Evolutionary conservation across 495 filamentous ascomycete species (phyloP).

Genomic region (Aspergillus coremiiformis): DNA sequence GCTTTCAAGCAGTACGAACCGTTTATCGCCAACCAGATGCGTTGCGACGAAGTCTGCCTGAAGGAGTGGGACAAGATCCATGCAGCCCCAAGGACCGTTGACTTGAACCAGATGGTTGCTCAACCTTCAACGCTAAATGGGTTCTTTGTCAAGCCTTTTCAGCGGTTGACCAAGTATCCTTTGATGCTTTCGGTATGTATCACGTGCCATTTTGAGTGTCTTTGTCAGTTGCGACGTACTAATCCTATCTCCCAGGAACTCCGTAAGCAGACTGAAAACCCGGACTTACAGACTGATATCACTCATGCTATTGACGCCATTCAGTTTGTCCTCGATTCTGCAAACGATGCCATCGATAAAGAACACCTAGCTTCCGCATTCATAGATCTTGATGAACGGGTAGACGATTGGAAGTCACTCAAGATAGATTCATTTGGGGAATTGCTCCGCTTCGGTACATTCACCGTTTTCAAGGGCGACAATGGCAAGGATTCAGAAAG

Average conservation of each 20-base stretch:
- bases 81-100: slow-evolving; percentile 44
- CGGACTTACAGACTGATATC: slow-evolving; percentile 60
- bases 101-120: slow-evolving; percentile 57
- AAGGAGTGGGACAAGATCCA: slow-evolving; percentile 50
- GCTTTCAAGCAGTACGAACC: slow-evolving; percentile 87
- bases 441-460: slow-evolving; percentile 82
- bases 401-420: slow-evolving; percentile 97
- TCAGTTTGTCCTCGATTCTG: slow-evolving; percentile 66
- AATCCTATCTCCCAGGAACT: slow-evolving; percentile 57
- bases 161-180: slow-evolving; percentile 90
- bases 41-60: slow-evolving; percentile 42
- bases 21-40: slow-evolving; percentile 85
- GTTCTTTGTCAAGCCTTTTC: slow-evolving; percentile 94
- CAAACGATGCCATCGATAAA: slow-evolving; percentile 83
- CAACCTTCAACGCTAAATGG: slow-evolving; percentile 60
- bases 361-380: slow-evolving; percentile 75
- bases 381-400: slow-evolving; percentile 69
- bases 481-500: slow-evolving; percentile 68
- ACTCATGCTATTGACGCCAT: slow-evolving; percentile 65
- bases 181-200: slow-evolving; percentile 70
- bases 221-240: neutral
- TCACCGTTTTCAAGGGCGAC: slow-evolving; percentile 85
- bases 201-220: neutral
- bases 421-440: slow-evolving; percentile 84
- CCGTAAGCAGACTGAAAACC: slow-evolving; percentile 70